Conservation (phyloP, 495 filamentous ascomycete genomes). For the Endocarpon pusillum region DNA sequence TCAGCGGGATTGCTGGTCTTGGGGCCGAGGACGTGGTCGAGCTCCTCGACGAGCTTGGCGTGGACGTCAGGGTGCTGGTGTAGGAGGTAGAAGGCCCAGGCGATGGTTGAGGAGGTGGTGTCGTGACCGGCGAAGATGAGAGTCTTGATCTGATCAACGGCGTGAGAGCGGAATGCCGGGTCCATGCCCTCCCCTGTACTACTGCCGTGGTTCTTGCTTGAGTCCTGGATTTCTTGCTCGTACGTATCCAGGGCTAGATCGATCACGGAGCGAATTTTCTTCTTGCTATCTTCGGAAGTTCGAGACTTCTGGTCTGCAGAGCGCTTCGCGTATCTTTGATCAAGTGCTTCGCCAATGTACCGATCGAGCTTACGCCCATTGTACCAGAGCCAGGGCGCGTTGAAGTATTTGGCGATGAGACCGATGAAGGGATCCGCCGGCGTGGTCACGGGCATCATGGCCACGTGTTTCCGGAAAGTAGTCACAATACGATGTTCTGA, state of each 20-base stretch:
- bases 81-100: slow-evolving; percentile 17
- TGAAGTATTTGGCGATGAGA: slow-evolving; percentile 10
- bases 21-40: slow-evolving; percentile 17
- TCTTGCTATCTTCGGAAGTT: slow-evolving; percentile 3
- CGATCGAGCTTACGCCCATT: slow-evolving; percentile 16
- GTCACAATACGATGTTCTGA: slow-evolving; percentile 16
- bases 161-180: neutral
- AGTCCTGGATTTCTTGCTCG: slow-evolving; percentile 3
- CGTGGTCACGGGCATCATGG: slow-evolving; percentile 9
- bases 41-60: slow-evolving; percentile 14
- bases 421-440: slow-evolving; percentile 5
- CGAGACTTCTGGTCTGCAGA: slow-evolving; percentile 2
- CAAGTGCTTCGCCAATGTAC: slow-evolving; percentile 18
- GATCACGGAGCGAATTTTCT: slow-evolving; percentile 11
- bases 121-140: slow-evolving; percentile 29
- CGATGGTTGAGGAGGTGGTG: slow-evolving; percentile 18
- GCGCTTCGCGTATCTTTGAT: slow-evolving; percentile 13
- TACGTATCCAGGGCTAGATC: slow-evolving; percentile 21
- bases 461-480: slow-evolving; percentile 16
- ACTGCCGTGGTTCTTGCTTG: neutral
- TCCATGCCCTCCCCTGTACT: slow-evolving; percentile 2
- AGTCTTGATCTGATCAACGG: slow-evolving; percentile 10
- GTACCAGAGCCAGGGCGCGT: slow-evolving; percentile 12
- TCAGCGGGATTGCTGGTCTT: slow-evolving; percentile 6
- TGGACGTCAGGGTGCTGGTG: slow-evolving; percentile 11